Conservation (phyloP, 257 asterid species). For the Gentiana dahurica region DNA sequence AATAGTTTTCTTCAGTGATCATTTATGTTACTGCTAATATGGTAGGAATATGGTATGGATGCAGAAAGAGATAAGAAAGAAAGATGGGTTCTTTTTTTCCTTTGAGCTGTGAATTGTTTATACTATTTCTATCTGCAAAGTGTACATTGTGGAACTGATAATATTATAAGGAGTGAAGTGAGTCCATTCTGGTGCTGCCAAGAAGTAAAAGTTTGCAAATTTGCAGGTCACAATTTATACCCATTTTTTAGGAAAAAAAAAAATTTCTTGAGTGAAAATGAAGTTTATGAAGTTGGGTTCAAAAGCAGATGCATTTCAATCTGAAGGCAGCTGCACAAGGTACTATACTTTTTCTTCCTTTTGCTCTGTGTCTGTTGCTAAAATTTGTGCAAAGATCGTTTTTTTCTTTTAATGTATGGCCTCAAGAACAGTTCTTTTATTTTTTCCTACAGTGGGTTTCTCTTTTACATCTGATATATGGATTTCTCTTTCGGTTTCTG, state of each 20-base stretch:
- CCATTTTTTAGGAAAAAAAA: background rate
- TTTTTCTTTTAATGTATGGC: background rate
- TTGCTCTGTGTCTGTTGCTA: background rate
- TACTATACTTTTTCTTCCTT: slow-evolving; percentile 14
- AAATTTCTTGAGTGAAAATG: slow-evolving; percentile 27
- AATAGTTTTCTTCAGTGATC: slow-evolving; percentile 9
- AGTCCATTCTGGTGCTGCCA: slow-evolving; percentile 4
- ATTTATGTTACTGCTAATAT: slow-evolving; percentile 19
- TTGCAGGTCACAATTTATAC: background rate
- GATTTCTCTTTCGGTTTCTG: no score
- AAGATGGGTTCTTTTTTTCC: slow-evolving; percentile 24
- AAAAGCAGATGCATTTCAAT: slow-evolving; percentile 81
- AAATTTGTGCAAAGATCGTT: background rate
- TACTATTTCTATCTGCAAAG: slow-evolving; percentile 16
- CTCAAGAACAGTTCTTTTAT: background rate
- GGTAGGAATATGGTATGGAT: slow-evolving; percentile 16
- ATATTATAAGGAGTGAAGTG: background rate
- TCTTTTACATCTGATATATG: background rate
- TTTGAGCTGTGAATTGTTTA: slow-evolving; percentile 22
- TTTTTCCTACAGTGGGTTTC: background rate
- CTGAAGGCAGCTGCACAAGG: slow-evolving; percentile 63
- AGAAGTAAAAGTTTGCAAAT: background rate
- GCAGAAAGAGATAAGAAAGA: background rate
- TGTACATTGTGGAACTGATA: slow-evolving; percentile 2
- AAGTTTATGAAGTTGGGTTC: slow-evolving; percentile 96